Evolutionary conservation across 2,329 filamentous ascomycete species (phyloP), one percentile per base, ranked within the genome.

Genomic region (Chalaropsis thielavioides): DNA sequence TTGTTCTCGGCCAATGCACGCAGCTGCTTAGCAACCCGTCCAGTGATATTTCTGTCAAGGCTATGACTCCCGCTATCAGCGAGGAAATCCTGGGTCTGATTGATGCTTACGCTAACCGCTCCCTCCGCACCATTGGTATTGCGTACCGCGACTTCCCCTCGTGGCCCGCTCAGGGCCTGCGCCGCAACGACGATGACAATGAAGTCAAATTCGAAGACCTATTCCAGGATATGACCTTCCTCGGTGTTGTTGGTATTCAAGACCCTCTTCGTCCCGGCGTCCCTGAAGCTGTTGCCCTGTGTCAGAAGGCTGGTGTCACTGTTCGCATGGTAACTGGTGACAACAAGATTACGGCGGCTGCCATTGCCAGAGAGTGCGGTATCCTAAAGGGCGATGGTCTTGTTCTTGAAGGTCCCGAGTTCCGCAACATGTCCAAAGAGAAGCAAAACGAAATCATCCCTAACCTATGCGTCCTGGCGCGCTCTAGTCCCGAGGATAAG

Each of bases 291-390:
- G 88, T 92, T 35, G 78, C 77, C 67, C 80, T 85, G 66, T 92
- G 89, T 71, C 87, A 92, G 72, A 80, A 81, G 65, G 89, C 89
- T 3, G 89, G 89, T 67, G 88, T 92, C 11, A 82, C 87, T 67
- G 88, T 92, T 19, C 87, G 89, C 71, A 92, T 92, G 89, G 89
- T 92, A 2, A 92, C 89, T 3, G 89, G 89, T 68, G 89, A 92
- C 76, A 92, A 92, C 75, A 84, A 87, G 69, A 76, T 89, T 67
- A 92, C 89, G 7, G 89, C 89, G 1, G 83, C 88, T 72, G 87
- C 89, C 24, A 92, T 92, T 70, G 89, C 89, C 22, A 81, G 80
- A 69, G 88, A 92, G 70, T 91, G 88, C 72, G 88, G 88, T 49
- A 92, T 92, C 67, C 79, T 89, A 65, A 83, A 84, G 49, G 75